Evolutionary conservation across 768 basidiomycete genomes (phyloP).

Genomic region (Rhizopogon salebrosus): DNA sequence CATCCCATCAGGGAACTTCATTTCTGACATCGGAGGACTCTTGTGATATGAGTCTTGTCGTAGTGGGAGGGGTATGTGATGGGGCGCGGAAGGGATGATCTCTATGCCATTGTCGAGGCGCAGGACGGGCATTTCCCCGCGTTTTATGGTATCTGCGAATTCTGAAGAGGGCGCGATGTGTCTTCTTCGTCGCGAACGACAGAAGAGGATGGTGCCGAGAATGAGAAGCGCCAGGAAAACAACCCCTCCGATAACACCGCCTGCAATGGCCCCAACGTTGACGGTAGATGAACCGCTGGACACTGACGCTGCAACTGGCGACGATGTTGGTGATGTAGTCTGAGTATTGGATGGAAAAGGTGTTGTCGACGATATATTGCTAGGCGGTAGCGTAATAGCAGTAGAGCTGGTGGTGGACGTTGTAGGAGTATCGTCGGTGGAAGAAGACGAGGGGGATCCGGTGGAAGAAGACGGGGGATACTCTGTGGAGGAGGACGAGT

Average conservation of each 20-base stretch:
- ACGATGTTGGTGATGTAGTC: background rate
- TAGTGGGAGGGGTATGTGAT: constrained; percentile 9
- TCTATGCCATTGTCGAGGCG: constrained; percentile 21
- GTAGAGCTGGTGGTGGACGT: background rate
- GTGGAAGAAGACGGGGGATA: background rate
- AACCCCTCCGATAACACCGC: constrained; percentile 47
- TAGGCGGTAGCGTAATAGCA: background rate
- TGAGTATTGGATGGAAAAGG: too few species aligned
- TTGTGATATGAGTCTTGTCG: constrained; percentile 11
- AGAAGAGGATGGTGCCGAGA: constrained; percentile 32
- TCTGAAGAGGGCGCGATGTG: constrained; percentile 56
- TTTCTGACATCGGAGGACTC: constrained; percentile 1
- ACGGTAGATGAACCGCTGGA: constrained; percentile 9
- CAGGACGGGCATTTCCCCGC: constrained; percentile 19
- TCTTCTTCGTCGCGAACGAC: constrained; percentile 35
- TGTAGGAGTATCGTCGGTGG: too few species aligned
- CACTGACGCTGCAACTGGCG: constrained; percentile 2
- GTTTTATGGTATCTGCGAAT: constrained; percentile 35
- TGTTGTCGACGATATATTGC: background rate
- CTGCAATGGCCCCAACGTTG: constrained; percentile 46
- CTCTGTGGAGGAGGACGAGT: background rate
- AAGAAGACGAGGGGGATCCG: background rate
- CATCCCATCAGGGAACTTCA: constrained; percentile 12
- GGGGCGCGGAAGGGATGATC: constrained; percentile 5
- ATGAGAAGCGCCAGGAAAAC: constrained; percentile 31